Evolutionary conservation across 2,329 filamentous ascomycete genomes (phyloP), one percentile per base, ranked within the genome.

Genomic region (Trichoderma endophyticum): DNA sequence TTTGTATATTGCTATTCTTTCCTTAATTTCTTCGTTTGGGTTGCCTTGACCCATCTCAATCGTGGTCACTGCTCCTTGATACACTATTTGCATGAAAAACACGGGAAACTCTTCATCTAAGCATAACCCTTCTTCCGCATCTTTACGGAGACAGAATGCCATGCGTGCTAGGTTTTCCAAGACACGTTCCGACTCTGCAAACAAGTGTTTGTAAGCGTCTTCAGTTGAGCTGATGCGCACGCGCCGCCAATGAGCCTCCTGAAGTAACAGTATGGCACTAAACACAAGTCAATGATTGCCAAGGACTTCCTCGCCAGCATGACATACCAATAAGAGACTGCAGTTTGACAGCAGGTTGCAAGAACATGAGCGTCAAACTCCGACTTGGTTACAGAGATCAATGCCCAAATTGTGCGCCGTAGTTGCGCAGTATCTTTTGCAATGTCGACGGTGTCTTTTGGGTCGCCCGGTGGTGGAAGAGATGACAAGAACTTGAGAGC

Each of bases 321-420:
- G 6, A 39, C 32, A 8, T 28, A 67, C 43, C 43, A 67, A n/a
- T 67, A 67, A 6, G 48, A 67, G 5, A 67, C 6, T 1, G 64
- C 43, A 39, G 64, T 36, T 57, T 67, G 64, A 21, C 64, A 67
- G 32, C 64, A 67, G 36, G 64, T 67, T 28, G 51, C 48, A 24
- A 67, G 26, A 26, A 26, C 30, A n/a, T n/a, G 63, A 54, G 48
- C 48, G 14, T 65, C 48, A 18, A 65, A 65, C 28, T 65, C 63
- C 12, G 63, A 56, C 30, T 54, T 65, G 7, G 64, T 57, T 28
- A 67, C 21, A 6, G 21, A 67, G 6, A 67, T 12, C 2, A 67
- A 12, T 5, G 64, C 64, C 48, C 30, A 32, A 30, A 67, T 67
- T 39, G 64, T 67, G 8, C 48, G 64, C 8, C 64, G 30, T 57